Evolutionary conservation across 352 stramenopile species (phyloP).

Genomic region (Pelagophyceae sp.): DNA sequence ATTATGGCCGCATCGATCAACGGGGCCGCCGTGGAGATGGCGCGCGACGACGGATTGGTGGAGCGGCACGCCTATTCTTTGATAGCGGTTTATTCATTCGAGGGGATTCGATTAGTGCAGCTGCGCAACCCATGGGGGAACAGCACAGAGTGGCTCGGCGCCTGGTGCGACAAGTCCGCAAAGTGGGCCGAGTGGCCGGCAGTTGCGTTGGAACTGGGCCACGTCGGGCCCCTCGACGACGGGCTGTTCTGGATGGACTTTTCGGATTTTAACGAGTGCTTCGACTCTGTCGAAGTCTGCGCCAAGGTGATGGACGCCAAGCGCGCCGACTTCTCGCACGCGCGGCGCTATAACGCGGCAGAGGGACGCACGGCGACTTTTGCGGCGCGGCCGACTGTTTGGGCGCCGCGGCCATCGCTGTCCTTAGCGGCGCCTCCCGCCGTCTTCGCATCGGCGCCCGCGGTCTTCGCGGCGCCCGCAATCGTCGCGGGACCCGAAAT

Average conservation of each 20-base stretch:
- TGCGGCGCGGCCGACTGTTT: too few species aligned
- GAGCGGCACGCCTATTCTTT: constrained; percentile 64
- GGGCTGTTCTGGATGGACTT: constrained; percentile 83
- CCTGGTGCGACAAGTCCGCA: constrained; percentile 65
- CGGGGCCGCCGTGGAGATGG: not conserved
- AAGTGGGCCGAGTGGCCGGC: constrained; percentile 64
- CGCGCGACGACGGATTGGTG: constrained; percentile 20
- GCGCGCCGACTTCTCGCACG: too few species aligned
- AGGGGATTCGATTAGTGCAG: constrained; percentile 47
- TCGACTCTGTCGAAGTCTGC: too few species aligned
- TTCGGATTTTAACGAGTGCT: constrained; percentile 58
- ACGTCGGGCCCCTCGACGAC: constrained; percentile 64
- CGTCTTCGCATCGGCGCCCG: too few species aligned
- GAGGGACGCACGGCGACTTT: too few species aligned
- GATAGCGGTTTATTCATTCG: constrained; percentile 43
- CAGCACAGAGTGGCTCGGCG: constrained; percentile 74
- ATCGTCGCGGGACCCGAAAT: too few species aligned
- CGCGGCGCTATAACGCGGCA: too few species aligned
- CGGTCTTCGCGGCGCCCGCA: too few species aligned
- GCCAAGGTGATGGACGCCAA: too few species aligned
- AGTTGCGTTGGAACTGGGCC: constrained; percentile 57
- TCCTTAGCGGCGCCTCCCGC: too few species aligned
- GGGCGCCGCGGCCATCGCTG: too few species aligned
- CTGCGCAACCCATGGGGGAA: constrained; percentile 72
- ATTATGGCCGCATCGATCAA: not conserved